Conservation (phyloP, 1,139 yeast species). For the Yamadazyma jaroonii region DNA sequence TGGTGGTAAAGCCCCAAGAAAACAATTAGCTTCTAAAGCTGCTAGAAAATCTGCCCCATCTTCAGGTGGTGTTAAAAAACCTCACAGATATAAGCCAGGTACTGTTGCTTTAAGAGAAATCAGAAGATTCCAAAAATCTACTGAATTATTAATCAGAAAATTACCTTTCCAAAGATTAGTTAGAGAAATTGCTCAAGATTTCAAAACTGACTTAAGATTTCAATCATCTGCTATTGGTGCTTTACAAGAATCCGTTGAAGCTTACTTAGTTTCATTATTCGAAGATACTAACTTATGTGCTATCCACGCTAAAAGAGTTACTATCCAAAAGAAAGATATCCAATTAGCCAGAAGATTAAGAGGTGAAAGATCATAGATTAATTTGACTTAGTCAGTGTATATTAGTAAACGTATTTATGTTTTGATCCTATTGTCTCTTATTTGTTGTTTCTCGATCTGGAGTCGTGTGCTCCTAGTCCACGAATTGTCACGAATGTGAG, state of each 20-base stretch:
- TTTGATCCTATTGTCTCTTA: no score
- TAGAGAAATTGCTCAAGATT: slow-evolving; percentile 97
- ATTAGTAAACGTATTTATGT: not conserved
- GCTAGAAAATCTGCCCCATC: slow-evolving; percentile 98
- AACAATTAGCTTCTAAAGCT: slow-evolving; percentile 98
- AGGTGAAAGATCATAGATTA: slow-evolving; percentile 79
- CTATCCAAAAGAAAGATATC: slow-evolving; percentile 98
- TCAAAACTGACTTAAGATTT: slow-evolving; percentile 97
- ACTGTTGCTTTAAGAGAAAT: slow-evolving; percentile 99
- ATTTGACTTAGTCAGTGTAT: not conserved
- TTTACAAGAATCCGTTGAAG: slow-evolving; percentile 98
- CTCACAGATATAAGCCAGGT: slow-evolving; percentile 99
- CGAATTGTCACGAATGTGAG: no score
- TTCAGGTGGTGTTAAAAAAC: slow-evolving; percentile 99
- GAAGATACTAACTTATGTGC: slow-evolving; percentile 99
- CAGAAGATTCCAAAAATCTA: slow-evolving; percentile 98
- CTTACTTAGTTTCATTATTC: slow-evolving; percentile 84
- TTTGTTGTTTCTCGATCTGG: not conserved
- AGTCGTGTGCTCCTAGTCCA: no score
- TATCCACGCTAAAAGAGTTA: slow-evolving; percentile 98
- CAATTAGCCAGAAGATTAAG: slow-evolving; percentile 99
- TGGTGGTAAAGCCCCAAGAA: slow-evolving; percentile 99
- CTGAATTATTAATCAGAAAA: slow-evolving; percentile 95
- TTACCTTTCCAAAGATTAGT: slow-evolving; percentile 98
- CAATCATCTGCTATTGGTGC: slow-evolving; percentile 99